Evolutionary conservation across 2,329 filamentous ascomycete species (phyloP).

Genomic region (Aspergillus sp.): DNA sequence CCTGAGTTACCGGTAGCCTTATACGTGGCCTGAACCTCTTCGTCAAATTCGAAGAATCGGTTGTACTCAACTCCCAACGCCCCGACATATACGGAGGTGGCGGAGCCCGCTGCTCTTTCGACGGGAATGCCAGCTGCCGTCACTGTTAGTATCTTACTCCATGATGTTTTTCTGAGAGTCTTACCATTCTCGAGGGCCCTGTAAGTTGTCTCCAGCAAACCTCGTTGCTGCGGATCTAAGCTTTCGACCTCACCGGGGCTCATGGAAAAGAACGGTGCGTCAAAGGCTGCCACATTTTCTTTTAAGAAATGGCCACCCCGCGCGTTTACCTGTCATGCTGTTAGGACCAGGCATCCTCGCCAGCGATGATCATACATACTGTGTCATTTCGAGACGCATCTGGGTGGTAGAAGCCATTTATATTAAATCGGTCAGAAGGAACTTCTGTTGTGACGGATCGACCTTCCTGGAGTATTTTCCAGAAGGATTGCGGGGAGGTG

Average conservation of each 20-base stretch:
- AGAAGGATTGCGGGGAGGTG: neutral
- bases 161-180: too few relatives aligned
- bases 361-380: too few relatives aligned
- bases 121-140: neutral
- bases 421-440: too few relatives aligned
- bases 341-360: too few relatives aligned
- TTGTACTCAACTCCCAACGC: neutral
- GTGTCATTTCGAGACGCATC: too few relatives aligned
- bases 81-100: neutral
- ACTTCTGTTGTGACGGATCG: too few relatives aligned
- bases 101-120: neutral
- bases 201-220: neutral
- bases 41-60: neutral
- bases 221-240: neutral
- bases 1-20: neutral
- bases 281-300: neutral
- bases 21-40: neutral
- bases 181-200: too few relatives aligned
- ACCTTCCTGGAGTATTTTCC: neutral
- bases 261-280: neutral
- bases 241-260: neutral
- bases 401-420: too few relatives aligned
- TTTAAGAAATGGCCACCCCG: neutral
- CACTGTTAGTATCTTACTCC: neutral
- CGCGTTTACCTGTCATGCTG: too few relatives aligned